A percentile compares a stretch with the other conserved stretches of the same genome.
phyloP scores from a whole-genome alignment of 2,329 filamentous ascomycete genomes.

The Penicillium sp. region DNA sequence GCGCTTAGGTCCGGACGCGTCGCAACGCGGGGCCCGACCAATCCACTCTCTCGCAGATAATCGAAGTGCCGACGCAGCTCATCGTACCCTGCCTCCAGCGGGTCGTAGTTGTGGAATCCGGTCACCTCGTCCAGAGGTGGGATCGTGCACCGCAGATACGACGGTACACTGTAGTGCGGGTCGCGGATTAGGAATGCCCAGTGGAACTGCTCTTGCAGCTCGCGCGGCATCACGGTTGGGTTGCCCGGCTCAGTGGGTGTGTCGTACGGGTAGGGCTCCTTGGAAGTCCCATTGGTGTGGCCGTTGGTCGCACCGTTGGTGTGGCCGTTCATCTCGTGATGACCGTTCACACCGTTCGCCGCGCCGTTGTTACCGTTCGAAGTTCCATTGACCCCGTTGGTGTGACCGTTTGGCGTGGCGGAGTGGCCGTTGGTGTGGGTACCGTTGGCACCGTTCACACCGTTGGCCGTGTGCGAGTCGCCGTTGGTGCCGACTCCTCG shows the following conservation, averaged over 20 bases:
- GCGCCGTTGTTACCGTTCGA: conserved; percentile 4
- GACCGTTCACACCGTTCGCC: conserved; percentile 7
- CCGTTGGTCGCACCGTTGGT: conserved; percentile 25
- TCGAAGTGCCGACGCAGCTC: conserved; percentile 87
- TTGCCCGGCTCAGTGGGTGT: conserved; percentile 65
- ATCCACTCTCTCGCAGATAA: conserved; percentile 66
- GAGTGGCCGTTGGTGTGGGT: conserved; percentile 19
- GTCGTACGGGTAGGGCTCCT: conserved; percentile 56
- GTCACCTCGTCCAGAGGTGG: conserved; percentile 80
- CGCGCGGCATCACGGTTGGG: conserved; percentile 77
- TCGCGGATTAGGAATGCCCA: conserved; percentile 97
- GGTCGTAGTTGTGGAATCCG: conserved; percentile 82
- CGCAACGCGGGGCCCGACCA: conserved; percentile 68
- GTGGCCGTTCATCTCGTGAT: conserved; percentile 6
- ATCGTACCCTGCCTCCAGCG: conserved; percentile 82
- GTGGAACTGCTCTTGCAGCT: conserved; percentile 75
- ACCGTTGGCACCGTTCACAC: conserved; percentile 20
- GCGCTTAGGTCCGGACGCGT: conserved; percentile 30
- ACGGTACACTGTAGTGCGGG: conserved; percentile 85
- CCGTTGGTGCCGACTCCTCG: conserved; percentile 53
- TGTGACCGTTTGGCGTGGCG: conserved; percentile 15
- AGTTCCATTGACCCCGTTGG: conserved; percentile 10
- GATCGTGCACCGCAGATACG: conserved; percentile 90
- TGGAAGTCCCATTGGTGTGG: conserved; percentile 17
- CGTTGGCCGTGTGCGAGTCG: conserved; percentile 18